Evolutionary conservation across 305 asterid species (phyloP).

Genomic region (Fraxinus paxiana): DNA sequence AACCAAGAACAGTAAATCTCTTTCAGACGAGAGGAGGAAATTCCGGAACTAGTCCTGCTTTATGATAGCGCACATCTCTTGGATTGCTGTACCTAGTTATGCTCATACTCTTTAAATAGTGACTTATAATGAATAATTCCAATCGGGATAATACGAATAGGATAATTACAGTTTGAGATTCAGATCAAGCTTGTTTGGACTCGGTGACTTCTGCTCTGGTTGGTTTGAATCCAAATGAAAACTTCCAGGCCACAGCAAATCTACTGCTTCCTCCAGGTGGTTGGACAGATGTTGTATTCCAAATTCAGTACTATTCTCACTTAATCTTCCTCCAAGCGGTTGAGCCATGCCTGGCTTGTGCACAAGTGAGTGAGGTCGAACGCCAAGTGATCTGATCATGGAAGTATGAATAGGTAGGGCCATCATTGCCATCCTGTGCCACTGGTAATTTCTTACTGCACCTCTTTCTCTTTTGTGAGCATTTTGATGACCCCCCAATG

Average conservation of each 20-base stretch:
- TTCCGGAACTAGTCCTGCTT: slow-evolving; percentile 15
- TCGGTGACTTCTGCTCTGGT: slow-evolving; percentile 44
- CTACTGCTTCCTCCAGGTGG: slow-evolving; percentile 33
- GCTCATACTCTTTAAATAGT: slow-evolving; percentile 17
- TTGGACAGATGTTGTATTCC: slow-evolving; percentile 36
- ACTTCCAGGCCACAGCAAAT: slow-evolving; percentile 85
- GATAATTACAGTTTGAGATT: slow-evolving; percentile 68
- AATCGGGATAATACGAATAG: slow-evolving; percentile 17
- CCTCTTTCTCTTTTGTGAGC: slow-evolving; percentile 93
- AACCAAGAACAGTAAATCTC: slow-evolving; percentile 18
- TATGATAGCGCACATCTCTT: slow-evolving; percentile 16
- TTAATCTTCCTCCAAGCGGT: slow-evolving; percentile 28
- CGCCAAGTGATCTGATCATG: slow-evolving; percentile 73
- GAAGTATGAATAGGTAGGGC: slow-evolving; percentile 43
- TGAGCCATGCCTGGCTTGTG: slow-evolving; percentile 55
- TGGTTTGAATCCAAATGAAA: slow-evolving; percentile 52
- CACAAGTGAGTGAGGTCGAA: slow-evolving; percentile 60
- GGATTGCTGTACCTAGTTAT: slow-evolving; percentile 13
- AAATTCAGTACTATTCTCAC: slow-evolving; percentile 37
- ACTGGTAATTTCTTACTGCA: slow-evolving; percentile 58
- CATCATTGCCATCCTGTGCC: slow-evolving; percentile 52
- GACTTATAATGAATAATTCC: slow-evolving; percentile 19
- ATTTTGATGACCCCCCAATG: slow-evolving; percentile 92
- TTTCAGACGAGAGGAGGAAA: slow-evolving; percentile 19
- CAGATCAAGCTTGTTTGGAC: slow-evolving; percentile 54